Conservation (phyloP, 106 monocot species). For the Acorus calamus region DNA sequence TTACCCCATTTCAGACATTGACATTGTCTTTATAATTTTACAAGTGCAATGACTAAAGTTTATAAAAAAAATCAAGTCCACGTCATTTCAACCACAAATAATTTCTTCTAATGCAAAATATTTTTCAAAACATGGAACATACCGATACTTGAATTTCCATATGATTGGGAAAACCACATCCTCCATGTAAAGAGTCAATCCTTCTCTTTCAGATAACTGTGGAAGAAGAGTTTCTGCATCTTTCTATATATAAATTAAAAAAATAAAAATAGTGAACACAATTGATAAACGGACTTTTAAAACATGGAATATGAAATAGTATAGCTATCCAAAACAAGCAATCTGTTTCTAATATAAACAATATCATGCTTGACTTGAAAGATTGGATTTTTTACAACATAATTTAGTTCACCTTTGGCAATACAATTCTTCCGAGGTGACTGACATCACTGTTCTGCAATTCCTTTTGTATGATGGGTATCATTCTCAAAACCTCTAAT, state of each 20-base stretch:
- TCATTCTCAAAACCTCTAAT: neutral
- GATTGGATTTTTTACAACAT: too few species aligned
- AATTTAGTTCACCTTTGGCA: neutral
- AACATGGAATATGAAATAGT: too few species aligned
- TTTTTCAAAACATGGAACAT: too few species aligned
- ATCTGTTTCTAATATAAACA: too few species aligned
- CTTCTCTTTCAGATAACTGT: constrained; percentile 30
- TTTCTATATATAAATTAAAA: neutral
- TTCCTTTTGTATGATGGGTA: neutral
- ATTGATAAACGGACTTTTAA: too few species aligned
- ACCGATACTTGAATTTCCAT: constrained; percentile 24
- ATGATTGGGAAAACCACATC: constrained; percentile 29
- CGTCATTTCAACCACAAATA: neutral
- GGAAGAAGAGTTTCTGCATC: constrained; percentile 36
- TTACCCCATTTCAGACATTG: too few species aligned
- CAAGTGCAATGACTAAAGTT: too few species aligned
- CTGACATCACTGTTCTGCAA: neutral
- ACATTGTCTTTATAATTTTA: too few species aligned
- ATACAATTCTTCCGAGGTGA: neutral
- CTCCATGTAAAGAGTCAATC: constrained; percentile 29
- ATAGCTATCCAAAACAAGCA: too few species aligned
- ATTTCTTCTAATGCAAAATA: too few species aligned
- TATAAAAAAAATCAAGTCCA: neutral
- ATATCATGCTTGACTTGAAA: too few species aligned
- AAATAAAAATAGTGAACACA: too few species aligned